phyloP scores from a whole-genome alignment of 2,329 filamentous ascomycete genomes.

The Penicillium sp. region DNA sequence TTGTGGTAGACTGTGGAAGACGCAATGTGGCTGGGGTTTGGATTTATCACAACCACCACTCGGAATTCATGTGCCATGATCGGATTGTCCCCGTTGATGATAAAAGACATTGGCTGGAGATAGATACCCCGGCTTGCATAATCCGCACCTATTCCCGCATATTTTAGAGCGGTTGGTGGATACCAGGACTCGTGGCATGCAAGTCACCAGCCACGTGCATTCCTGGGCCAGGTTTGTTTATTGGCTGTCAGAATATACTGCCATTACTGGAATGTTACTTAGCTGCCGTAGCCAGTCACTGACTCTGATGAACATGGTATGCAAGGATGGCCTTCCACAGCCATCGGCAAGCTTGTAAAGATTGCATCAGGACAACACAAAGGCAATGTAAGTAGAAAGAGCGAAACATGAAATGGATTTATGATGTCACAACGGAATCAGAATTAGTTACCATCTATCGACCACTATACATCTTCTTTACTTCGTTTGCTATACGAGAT shows the following conservation, averaged over 20 bases:
- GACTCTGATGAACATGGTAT: background rate
- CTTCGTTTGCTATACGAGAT: too few species aligned
- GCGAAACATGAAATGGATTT: background rate
- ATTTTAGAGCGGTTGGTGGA: background rate
- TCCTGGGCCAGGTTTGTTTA: background rate
- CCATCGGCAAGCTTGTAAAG: background rate
- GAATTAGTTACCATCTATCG: too few species aligned
- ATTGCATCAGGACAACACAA: background rate
- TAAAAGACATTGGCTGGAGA: background rate
- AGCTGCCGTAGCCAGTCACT: background rate
- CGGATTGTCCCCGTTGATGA: background rate
- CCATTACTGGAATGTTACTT: background rate
- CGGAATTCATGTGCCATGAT: background rate
- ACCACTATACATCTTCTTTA: too few species aligned
- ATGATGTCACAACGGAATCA: too few species aligned
- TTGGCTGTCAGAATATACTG: background rate
- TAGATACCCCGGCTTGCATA: background rate
- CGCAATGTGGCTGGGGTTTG: background rate
- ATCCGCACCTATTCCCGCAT: background rate
- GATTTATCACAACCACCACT: background rate
- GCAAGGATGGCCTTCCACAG: background rate
- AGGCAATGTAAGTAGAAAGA: background rate
- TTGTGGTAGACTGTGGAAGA: background rate
- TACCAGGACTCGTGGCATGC: background rate
- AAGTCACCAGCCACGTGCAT: slow-evolving; percentile 2